A percentile compares a stretch with the other conserved stretches of the same genome.
phyloP scores from a whole-genome alignment of 148 eudicot species.

The Amaranthus hypochondriacus region DNA sequence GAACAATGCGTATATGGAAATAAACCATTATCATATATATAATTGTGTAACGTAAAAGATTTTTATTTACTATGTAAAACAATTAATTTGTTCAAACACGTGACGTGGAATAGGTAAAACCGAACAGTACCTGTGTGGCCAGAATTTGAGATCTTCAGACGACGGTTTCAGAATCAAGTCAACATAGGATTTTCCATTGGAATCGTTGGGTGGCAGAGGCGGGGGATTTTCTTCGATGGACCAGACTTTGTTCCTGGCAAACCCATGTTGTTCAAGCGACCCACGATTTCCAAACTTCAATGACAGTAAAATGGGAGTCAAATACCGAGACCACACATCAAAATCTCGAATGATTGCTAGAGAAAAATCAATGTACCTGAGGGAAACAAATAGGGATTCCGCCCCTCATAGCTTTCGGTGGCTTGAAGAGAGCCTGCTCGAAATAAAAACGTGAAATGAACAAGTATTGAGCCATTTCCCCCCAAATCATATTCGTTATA shows the following conservation, averaged over 20 bases:
- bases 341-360: neutral
- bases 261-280: constrained; percentile 83
- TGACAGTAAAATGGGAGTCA: constrained; percentile 3
- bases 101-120: neutral
- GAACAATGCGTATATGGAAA: too few species aligned
- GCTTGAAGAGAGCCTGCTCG: constrained; percentile 59
- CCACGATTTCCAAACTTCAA: constrained; percentile 81
- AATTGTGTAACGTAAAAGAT: neutral
- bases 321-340: neutral
- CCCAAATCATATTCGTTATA: neutral
- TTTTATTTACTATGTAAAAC: neutral
- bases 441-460: constrained; percentile 1
- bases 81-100: neutral
- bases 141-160: constrained; percentile 71
- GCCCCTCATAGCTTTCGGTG: constrained; percentile 84
- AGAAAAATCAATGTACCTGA: constrained; percentile 51
- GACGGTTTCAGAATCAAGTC: constrained; percentile 82
- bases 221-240: constrained; percentile 69
- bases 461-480: neutral
- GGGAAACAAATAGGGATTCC: constrained; percentile 94
- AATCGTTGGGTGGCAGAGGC: constrained; percentile 49
- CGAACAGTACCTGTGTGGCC: constrained; percentile 68
- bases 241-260: constrained; percentile 84
- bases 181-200: constrained; percentile 60
- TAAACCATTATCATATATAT: too few species aligned